These are phyloP conservation scores for Cryphonectria carpinicola DNA, from an alignment of 2,329 filamentous ascomycete species.

Conservation along the genomic window DNA sequence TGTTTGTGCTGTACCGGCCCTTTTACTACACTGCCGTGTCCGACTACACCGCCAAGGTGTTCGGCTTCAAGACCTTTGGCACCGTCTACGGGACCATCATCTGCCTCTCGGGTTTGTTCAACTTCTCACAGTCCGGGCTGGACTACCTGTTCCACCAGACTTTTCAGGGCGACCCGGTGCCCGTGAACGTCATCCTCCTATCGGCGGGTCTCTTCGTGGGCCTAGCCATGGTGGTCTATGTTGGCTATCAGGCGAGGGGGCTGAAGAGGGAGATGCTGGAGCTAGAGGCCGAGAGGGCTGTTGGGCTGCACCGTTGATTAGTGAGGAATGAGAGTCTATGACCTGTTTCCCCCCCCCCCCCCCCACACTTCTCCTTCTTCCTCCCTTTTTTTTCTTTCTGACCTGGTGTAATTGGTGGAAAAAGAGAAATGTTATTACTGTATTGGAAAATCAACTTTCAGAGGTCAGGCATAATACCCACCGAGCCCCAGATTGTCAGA, in stretches of 20 bases:
- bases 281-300: constrained; percentile 38
- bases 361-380: too few relatives aligned
- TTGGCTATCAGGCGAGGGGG: constrained; percentile 49
- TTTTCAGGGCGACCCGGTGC: constrained; percentile 74
- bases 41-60: constrained; percentile 89
- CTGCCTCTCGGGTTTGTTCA: constrained; percentile 80
- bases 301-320: constrained; percentile 21
- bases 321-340: too few relatives aligned
- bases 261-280: constrained; percentile 41
- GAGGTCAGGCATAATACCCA: neutral
- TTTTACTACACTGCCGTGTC: constrained; percentile 92
- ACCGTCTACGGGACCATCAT: constrained; percentile 94
- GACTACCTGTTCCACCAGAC: constrained; percentile 76
- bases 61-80: constrained; percentile 88
- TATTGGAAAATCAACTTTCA: neutral
- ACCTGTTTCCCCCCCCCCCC: too few relatives aligned
- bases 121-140: constrained; percentile 80
- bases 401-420: neutral
- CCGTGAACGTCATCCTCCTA: constrained; percentile 74
- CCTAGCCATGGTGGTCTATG: constrained; percentile 66
- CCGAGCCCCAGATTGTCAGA: neutral
- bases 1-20: constrained; percentile 85
- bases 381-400: neutral
- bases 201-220: constrained; percentile 67
- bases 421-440: neutral